phyloP scores from a whole-genome alignment of 2,329 filamentous ascomycete genomes.

The Rhinocladiella mackenziei region DNA sequence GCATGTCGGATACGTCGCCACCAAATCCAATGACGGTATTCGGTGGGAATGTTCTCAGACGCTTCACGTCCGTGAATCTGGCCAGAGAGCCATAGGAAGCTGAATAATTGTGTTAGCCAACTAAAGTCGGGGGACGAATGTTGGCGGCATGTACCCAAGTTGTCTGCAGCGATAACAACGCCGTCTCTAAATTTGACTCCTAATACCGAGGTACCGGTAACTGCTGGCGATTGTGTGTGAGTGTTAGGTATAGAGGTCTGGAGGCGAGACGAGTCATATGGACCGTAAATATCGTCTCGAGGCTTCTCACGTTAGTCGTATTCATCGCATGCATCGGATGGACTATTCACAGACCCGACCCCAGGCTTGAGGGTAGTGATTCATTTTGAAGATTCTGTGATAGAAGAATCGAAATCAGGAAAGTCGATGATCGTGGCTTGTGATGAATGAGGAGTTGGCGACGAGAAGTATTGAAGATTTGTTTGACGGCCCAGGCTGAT shows the following conservation, averaged over 20 bases:
- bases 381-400: slow-evolving; percentile 45
- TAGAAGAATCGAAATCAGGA: neutral
- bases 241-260: slow-evolving; percentile 66
- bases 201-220: slow-evolving; percentile 93
- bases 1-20: slow-evolving; percentile 98
- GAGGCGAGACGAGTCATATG: slow-evolving; percentile 85
- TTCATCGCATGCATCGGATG: slow-evolving; percentile 10
- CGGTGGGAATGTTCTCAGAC: slow-evolving; percentile 81
- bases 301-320: slow-evolving; percentile 58
- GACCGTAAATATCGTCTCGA: slow-evolving; percentile 92
- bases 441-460: too few relatives aligned
- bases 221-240: slow-evolving; percentile 87
- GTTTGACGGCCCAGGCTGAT: too few relatives aligned
- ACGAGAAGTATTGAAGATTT: too few relatives aligned
- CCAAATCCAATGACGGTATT: slow-evolving; percentile 86
- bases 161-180: slow-evolving; percentile 94
- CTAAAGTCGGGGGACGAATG: neutral
- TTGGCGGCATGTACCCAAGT: slow-evolving; percentile 63
- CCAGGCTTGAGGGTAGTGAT: slow-evolving; percentile 63
- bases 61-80: slow-evolving; percentile 94
- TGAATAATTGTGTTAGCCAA: slow-evolving; percentile 37
- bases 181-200: slow-evolving; percentile 95
- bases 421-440: too few relatives aligned
- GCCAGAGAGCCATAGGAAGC: slow-evolving; percentile 97
- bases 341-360: slow-evolving; percentile 52